A percentile compares a stretch with the other conserved stretches of the same genome.
Evolutionary conservation across 2,329 filamentous ascomycete genomes (phyloP).

Genomic region (Amphichorda felina): DNA sequence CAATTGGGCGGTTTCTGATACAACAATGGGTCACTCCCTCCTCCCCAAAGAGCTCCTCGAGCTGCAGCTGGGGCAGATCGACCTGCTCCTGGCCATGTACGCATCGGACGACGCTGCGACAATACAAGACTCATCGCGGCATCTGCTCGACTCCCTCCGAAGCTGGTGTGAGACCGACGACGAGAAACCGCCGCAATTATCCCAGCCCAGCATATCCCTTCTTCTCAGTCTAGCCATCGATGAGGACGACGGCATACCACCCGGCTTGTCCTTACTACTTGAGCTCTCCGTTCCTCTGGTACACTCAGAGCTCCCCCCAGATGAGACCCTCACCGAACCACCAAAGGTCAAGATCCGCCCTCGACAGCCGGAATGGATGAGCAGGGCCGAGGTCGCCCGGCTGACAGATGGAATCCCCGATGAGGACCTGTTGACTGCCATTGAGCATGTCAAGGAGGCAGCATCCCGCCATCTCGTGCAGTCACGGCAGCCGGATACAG

Average conservation of each 20-base stretch:
- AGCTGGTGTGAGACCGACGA: constrained; percentile 10
- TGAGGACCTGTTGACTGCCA: constrained; percentile 28
- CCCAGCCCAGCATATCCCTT: constrained; percentile 8
- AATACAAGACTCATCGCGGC: constrained; percentile 11
- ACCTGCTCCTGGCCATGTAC: constrained; percentile 42
- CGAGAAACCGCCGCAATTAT: constrained; percentile 3
- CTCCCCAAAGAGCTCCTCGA: constrained; percentile 32
- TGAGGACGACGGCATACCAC: constrained; percentile 3
- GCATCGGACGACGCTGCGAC: constrained; percentile 20
- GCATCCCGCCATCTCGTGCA: constrained; percentile 8
- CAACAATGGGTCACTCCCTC: neutral
- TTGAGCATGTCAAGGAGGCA: constrained; percentile 29
- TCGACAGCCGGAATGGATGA: constrained; percentile 39
- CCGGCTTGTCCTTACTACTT: constrained; percentile 13
- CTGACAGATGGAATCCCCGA: constrained; percentile 27
- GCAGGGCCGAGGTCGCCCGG: constrained; percentile 28
- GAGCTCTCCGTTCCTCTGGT: constrained; percentile 21
- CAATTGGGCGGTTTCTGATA: too few species aligned
- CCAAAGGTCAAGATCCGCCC: constrained; percentile 28
- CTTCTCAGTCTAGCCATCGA: constrained; percentile 13
- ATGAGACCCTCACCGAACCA: constrained; percentile 15
- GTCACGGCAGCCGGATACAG: too few species aligned
- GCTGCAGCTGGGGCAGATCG: constrained; percentile 33
- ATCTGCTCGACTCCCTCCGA: constrained; percentile 8
- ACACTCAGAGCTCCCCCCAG: constrained; percentile 1